Evolutionary conservation across 257 asterid species (phyloP), one percentile per base, ranked within the genome.

Genomic region (Penstemon davidsonii): DNA sequence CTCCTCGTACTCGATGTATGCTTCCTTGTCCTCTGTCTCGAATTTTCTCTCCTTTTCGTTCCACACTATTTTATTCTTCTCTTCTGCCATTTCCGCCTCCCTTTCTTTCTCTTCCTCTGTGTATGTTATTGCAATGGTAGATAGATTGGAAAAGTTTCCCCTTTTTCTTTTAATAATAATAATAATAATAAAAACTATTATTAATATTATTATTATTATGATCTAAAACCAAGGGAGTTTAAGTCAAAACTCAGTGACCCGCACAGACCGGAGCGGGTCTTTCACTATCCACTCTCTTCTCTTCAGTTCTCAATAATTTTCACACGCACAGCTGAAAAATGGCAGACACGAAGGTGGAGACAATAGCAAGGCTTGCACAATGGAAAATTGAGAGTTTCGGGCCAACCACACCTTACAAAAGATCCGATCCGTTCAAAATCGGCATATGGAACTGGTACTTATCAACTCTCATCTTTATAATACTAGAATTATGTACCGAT

Each of bases 361-460:
- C 96, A 3, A 85, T 92, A 64, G 86, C 97, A 3, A 84, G 96
- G 54, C 70, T 92, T 18, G 98, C 98, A 12, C 98, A 90, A 80
- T 92, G 98, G 98, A 92, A 84, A 72, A 78, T 92, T 77, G 98
- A 92, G 42, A 77, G 61, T 8, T 85, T 90, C 70, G 95, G 95
- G 6, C 87, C 82, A 2, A 67, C 90, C 7, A 70, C 86, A 2
- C 83, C 95, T 57, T 85, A 85, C 88, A 88, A 88, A 62, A 71
- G 97, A 79, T 92, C 98, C 57, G 98, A 90, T 64, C 95, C 97
- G 6, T 92, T 92, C 75, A 92, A 84, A 79, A 84, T 92, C 72
- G 97, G 97, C 40, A 74, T 92, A 56, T 92, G 98, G 98, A 88
- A 92, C 76, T 92, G 98, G 98, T 90, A 80, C n/a, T 41, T 43